Percentiles rank a stretch among this genome's conserved stretches.
Evolutionary conservation across 352 stramenopile species (phyloP).

Genomic region (Labyrinthula sp.): DNA sequence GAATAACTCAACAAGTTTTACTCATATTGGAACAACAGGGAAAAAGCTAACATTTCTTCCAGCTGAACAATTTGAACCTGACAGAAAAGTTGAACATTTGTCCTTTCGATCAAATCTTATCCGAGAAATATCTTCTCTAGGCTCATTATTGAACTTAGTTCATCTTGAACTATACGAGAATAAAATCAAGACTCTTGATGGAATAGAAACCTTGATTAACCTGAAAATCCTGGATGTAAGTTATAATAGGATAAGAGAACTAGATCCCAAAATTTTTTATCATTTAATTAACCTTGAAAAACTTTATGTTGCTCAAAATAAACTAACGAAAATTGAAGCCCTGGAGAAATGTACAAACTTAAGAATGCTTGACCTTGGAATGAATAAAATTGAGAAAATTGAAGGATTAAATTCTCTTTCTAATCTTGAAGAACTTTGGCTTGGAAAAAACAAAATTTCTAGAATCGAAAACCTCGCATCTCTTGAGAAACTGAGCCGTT

Average conservation of each 20-base stretch:
- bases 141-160: slow-evolving; percentile 43
- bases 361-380: slow-evolving; percentile 30
- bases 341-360: slow-evolving; percentile 29
- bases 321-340: slow-evolving; percentile 27
- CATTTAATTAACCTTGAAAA: slow-evolving; percentile 19
- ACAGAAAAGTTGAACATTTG: slow-evolving; percentile 36
- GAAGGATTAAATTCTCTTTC: slow-evolving; percentile 61
- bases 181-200: slow-evolving; percentile 66
- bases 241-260: slow-evolving; percentile 60
- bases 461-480: slow-evolving; percentile 54
- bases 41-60: no score
- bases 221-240: slow-evolving; percentile 84
- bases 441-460: slow-evolving; percentile 95
- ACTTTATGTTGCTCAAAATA: slow-evolving; percentile 28
- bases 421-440: slow-evolving; percentile 78
- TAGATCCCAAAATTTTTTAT: slow-evolving; percentile 29
- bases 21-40: no score
- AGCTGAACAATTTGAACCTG: no score
- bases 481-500: slow-evolving; percentile 56
- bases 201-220: slow-evolving; percentile 51
- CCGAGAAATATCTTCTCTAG: slow-evolving; percentile 44
- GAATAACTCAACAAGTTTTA: no score
- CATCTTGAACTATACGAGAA: slow-evolving; percentile 95
- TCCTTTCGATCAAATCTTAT: slow-evolving; percentile 51
- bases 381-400: slow-evolving; percentile 54